Evolutionary conservation across 208 protist genomes (phyloP), one percentile per base, ranked within the genome.

Genomic region (Crithidia sp.): DNA sequence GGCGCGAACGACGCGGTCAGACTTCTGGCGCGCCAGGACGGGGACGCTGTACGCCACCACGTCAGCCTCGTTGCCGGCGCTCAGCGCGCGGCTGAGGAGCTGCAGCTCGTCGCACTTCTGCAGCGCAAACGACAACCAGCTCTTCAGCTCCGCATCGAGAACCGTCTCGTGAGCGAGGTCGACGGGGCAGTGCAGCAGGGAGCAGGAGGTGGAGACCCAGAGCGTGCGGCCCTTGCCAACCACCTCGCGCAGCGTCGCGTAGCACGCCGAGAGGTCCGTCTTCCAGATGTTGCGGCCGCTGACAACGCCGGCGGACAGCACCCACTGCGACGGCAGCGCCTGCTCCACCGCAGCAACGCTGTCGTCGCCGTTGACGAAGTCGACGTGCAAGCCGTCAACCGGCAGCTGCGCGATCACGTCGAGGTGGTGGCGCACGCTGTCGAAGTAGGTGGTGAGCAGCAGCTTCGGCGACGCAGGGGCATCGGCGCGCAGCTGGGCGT

Each of bases 221-320:
- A 97, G 28, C 39, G 67, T 50, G 37, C 79, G 77, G 14, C 19
- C 61, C 82, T 59, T 59, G 55, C 55, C 28, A 55, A 71, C 13
- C 41, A 74, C 61, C 37, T 57, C 40, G 14, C 74, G 77, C 47
- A 89, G 70, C 19, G 64, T 62, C 14, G 76, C 54, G 54, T 60
- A 65, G 41, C 76, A 43, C 44, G 10, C 72, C 16, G 76, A 61
- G n/a, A 93, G 82, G 64, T 95, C 64, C 6, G 77, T 60, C 57
- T 81, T 88, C 93, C 91, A 96, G 61, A 96, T 77, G 71, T 97
- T 97, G 59, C 93, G 81, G 37, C 93, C 93, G 77, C 94, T 87
- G 36, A 97, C 83, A n/a, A 96, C 76, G 72, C 93, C 92, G 61
- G 81, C 77, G 50, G 88, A 93, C 4, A 97, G 71, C 44, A 92